Evolutionary conservation across 2,329 filamentous ascomycete species (phyloP), one percentile per base, ranked within the genome.

Genomic region (Colletotrichum caudatum): DNA sequence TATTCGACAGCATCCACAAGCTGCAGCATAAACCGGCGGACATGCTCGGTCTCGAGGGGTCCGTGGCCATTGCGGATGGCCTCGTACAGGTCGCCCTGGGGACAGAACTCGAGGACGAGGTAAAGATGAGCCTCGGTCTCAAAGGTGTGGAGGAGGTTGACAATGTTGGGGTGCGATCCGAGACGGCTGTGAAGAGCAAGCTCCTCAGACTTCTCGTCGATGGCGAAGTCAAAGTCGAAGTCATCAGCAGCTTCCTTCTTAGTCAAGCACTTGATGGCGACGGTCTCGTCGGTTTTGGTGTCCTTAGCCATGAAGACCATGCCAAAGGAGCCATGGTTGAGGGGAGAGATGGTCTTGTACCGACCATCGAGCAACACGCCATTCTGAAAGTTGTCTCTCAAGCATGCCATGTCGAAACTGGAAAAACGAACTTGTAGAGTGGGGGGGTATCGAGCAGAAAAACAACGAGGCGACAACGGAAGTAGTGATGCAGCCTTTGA

Each of bases 241-340:
- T 90, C 87, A 72, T 87, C 85, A 57, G 89, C 83, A 58, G 92
- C 90, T 12, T 88, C 86, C 77, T 89, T 88, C 87, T 98, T 99
- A 79, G 94, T 94, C 81, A 98, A 85, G 82, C 95, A 98, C 85
- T 99, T 99, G 88, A 99, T 93, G 74, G 96, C 96, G 76, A 99
- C 96, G 71, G 90, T 88, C 71, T 96, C 87, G 76, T 91, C 89
- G 72, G 93, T 97, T 74, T 87, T 81, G 75, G 91, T 86, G 81
- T 99, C 94, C 80, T 88, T 92, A 72, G 95, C 96, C 84, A 94
- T 91, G 83, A 98, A 98, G 78, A 99, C 96, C 94, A 98, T 97
- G 80, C 96, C 96, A 80, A 98, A 99, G 67, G 96, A 98, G 77
- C 96, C 96, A 88, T 98, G 94, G 81, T 99, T 99, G 84, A 99